phyloP scores from a whole-genome alignment of 148 eudicot genomes.

The Gaultheria prostrata region DNA sequence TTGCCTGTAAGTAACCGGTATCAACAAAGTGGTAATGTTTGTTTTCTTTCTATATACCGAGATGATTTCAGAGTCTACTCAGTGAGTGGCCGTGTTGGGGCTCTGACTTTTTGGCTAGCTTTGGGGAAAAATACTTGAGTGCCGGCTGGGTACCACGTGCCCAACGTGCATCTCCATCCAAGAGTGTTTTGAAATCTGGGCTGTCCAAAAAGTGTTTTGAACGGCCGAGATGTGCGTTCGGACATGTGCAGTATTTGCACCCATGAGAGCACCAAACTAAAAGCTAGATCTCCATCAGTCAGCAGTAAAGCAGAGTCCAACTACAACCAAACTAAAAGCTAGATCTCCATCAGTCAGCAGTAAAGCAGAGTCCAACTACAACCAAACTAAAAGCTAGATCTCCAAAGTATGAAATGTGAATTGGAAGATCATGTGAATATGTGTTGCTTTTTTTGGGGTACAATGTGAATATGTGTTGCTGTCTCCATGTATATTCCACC shows the following conservation, averaged over 20 bases:
- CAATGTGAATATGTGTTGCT: slow-evolving; percentile 14
- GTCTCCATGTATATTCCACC: slow-evolving; percentile 3
- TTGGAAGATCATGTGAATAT: slow-evolving; percentile 18
- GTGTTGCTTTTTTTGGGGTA: no score
- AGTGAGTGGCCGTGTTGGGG: neutral
- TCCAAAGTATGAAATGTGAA: neutral
- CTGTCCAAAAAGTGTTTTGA: no score
- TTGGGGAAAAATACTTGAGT: no score
- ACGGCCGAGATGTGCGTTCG: no score
- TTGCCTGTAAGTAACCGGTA: neutral
- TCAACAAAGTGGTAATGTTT: neutral
- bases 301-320: neutral
- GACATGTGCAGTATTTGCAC: no score
- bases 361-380: neutral
- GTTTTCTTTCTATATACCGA: neutral
- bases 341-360: no score
- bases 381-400: neutral
- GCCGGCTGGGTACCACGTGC: no score
- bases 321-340: no score
- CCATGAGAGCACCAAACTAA: no score
- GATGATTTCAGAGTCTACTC: neutral
- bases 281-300: no score
- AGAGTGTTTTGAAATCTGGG: no score
- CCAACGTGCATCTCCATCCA: no score
- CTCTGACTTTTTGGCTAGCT: neutral